A percentile compares a stretch with the other conserved stretches of the same genome.
Conservation (phyloP, 805 yeast genomes). For the Wickerhamiella kurtzmanii region DNA sequence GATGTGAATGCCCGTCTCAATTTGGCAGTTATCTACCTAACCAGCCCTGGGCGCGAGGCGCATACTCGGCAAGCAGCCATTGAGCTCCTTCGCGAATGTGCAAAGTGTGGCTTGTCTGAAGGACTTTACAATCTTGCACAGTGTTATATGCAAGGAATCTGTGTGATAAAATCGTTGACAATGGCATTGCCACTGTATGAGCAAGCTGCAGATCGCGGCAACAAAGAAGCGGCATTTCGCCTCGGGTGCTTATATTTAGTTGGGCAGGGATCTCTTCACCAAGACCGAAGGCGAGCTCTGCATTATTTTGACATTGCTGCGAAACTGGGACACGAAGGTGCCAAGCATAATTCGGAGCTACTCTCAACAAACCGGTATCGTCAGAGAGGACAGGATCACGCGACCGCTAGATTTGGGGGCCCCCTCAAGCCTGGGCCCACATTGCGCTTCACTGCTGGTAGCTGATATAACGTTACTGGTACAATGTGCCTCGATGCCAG, state of each 20-base stretch:
- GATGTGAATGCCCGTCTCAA: slow-evolving; percentile 23
- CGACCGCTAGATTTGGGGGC: too few species aligned
- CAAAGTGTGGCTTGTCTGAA: slow-evolving; percentile 10
- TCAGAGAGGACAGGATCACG: too few species aligned
- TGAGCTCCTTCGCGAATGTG: slow-evolving; percentile 8
- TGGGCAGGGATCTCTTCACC: slow-evolving; percentile 2
- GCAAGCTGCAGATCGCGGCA: slow-evolving; percentile 7
- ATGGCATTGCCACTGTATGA: slow-evolving; percentile 6
- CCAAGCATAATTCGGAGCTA: slow-evolving; percentile 2
- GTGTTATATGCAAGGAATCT: slow-evolving; percentile 14
- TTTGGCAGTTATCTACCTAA: slow-evolving; percentile 6
- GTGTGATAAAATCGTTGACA: slow-evolving; percentile 4
- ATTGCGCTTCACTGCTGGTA: too few species aligned
- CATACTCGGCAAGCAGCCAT: slow-evolving; percentile 2
- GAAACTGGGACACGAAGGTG: slow-evolving; percentile 5
- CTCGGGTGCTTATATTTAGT: slow-evolving; percentile 8
- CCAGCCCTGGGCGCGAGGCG: slow-evolving; percentile 3
- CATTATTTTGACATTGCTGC: slow-evolving; percentile 12
- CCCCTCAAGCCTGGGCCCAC: too few species aligned
- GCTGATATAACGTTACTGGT: too few species aligned
- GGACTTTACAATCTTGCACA: slow-evolving; percentile 16
- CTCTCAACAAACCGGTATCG: not conserved
- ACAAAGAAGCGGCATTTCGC: slow-evolving; percentile 11
- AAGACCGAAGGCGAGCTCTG: slow-evolving; percentile 1
- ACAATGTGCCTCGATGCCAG: too few species aligned